Percentiles rank a stretch among this genome's conserved stretches.
These are phyloP conservation scores for Scleromitrula shiraiana DNA, from an alignment of 2,329 filamentous ascomycete genomes.

Conservation along the genomic window DNA sequence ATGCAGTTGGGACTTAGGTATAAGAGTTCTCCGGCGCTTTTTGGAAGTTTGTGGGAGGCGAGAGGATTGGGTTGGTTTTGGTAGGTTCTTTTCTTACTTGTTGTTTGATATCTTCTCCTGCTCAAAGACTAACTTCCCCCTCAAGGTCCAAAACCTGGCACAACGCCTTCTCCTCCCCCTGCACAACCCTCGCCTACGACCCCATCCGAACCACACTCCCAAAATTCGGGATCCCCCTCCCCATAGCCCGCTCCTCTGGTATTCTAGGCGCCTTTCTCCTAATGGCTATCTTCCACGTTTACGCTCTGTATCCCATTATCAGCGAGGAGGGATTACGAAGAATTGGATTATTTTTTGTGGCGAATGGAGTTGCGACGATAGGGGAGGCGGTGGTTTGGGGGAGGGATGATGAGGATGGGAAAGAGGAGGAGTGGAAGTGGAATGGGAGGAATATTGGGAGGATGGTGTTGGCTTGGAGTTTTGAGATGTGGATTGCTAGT, in stretches of 20 bases:
- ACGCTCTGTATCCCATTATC: constrained; percentile 31
- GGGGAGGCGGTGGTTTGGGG: constrained; percentile 31
- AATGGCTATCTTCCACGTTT: constrained; percentile 35
- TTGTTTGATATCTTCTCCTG: not conserved
- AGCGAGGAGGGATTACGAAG: constrained; percentile 26
- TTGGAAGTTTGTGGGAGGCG: constrained; percentile 33
- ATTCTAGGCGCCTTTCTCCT: constrained; percentile 32
- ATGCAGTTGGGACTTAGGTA: constrained; percentile 33
- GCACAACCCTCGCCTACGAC: constrained; percentile 32
- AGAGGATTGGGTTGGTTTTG: constrained; percentile 33
- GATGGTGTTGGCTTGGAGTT: constrained; percentile 28
- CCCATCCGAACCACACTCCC: constrained; percentile 31
- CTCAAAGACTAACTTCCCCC: not conserved
- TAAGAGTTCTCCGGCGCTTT: constrained; percentile 32
- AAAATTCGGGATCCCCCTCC: constrained; percentile 27
- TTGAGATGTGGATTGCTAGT: constrained; percentile 29
- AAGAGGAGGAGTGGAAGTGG: no score
- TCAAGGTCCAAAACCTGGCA: constrained; percentile 35
- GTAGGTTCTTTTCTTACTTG: constrained; percentile 17
- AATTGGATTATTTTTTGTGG: constrained; percentile 33
- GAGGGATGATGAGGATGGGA: no score
- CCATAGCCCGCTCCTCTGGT: constrained; percentile 30
- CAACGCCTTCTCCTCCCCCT: constrained; percentile 35
- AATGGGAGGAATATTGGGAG: constrained; percentile 30
- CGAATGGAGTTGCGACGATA: constrained; percentile 33